Base-by-base conservation (phyloP, 164 flowering plant species). In the Hamamelis virginiana region DNA sequence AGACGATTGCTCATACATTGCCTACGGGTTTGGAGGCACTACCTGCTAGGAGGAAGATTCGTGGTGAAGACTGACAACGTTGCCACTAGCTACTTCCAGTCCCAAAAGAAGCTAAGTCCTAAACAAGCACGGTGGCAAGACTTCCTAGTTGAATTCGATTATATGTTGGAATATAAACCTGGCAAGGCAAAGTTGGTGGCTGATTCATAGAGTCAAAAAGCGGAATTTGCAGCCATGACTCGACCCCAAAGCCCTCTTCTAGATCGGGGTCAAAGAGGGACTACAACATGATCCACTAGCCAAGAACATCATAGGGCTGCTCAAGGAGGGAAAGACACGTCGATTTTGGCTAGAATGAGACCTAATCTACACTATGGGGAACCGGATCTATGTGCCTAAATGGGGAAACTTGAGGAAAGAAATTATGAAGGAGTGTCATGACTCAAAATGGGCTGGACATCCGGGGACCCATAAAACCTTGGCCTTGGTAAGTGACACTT, bases 51-150 rank as follows among this genome's bases (percentile, higher is more conserved):
- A 0, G 41, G 18, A 1, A 22, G 6, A 22, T 64, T 71, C 9
- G 9, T 57, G 26, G 43, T 71, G 1, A 64, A 45, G 64, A 56
- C 44, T 0, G 47, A 64, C 25, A 56, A 64, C 46, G 46, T 71
- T 9, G 57, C 74, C 19, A 71, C 11, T 0, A 71, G 21, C 9
- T 64, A 55, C 57, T 71, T 64, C 14, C 15, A 56, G 18, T 38
- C 67, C 5, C 26, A 72, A 6, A 61, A 61, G 62, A 72, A 66
- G 61, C 23, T 67, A 0, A 19, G 6, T 12, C 55, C 66, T 8
- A 59, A 56, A 47, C 69, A 64, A 27, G 69, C 64, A 0, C 8
- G 64, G 8, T 71, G 70, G 61, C 65, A 72, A 60, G 66, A 72
- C 10, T 72, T 66, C 44, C 18, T 72, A 1, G 66, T 53, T 0